Percentiles rank a stretch among this genome's conserved stretches.
Evolutionary conservation across 1,139 yeast genomes (phyloP).

Genomic region (Zygoascus meyerae): DNA sequence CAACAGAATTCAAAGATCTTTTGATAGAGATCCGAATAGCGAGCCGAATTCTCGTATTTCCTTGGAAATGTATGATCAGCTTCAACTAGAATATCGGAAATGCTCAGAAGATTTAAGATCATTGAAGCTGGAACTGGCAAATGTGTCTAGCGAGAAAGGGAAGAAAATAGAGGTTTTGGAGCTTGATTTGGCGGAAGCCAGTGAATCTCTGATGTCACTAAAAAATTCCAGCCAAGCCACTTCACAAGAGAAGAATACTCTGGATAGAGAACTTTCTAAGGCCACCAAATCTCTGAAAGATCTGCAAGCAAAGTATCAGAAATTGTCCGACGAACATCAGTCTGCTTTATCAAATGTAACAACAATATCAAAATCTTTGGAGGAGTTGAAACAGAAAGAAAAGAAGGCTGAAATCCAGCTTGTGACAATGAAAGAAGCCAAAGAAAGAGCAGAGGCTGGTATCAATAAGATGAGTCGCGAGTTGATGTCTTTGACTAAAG

Average conservation of each 20-base stretch:
- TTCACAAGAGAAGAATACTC: neutral
- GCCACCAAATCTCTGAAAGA: conserved; percentile 15
- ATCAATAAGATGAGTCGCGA: conserved; percentile 88
- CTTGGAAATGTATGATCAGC: conserved; percentile 62
- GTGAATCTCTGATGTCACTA: conserved; percentile 11
- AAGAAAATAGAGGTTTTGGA: conserved; percentile 14
- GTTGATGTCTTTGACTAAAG: conserved; percentile 57
- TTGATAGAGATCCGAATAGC: conserved; percentile 65
- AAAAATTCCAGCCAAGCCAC: conserved; percentile 10
- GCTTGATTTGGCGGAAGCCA: conserved; percentile 14
- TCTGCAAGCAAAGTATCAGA: conserved; percentile 13
- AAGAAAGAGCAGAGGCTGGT: conserved; percentile 75
- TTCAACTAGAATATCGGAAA: conserved; percentile 42
- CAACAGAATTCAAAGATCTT: conserved; percentile 60
- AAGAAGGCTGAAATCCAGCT: conserved; percentile 38
- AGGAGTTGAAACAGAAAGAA: conserved; percentile 32
- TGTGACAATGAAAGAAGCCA: conserved; percentile 40
- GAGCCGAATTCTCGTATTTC: conserved; percentile 67
- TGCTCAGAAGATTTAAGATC: conserved; percentile 32
- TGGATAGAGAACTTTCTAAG: conserved; percentile 3
- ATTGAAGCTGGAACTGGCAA: conserved; percentile 22
- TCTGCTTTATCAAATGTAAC: conserved; percentile 17
- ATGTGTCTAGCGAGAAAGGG: conserved; percentile 18
- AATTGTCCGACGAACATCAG: conserved; percentile 16
- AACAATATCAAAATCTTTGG: conserved; percentile 19